phyloP scores from a whole-genome alignment of 2,329 filamentous ascomycete genomes.

The Cordyceps farinosa region DNA sequence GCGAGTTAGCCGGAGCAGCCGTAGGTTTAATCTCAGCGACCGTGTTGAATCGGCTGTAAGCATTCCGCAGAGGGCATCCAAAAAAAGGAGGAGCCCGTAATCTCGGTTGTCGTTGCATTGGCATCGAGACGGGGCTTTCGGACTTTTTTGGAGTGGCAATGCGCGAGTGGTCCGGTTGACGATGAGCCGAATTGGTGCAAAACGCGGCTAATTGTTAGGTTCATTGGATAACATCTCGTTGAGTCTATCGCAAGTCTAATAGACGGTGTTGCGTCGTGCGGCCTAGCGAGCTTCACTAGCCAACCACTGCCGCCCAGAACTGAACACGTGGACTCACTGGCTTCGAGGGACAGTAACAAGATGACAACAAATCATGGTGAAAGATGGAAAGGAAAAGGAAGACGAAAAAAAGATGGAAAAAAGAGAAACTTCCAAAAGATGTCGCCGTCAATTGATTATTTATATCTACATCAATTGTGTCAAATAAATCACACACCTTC shows the following conservation, averaged over 20 bases:
- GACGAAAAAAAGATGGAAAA: not conserved
- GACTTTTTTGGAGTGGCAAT: not conserved
- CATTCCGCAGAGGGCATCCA: not conserved
- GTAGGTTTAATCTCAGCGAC: not conserved
- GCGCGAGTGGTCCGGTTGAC: not conserved
- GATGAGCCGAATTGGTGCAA: not conserved
- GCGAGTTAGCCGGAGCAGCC: conserved; percentile 10
- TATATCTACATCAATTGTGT: not conserved
- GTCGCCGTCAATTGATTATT: not conserved
- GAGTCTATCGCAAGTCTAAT: too few species aligned
- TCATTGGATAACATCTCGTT: not conserved
- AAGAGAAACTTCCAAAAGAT: not conserved
- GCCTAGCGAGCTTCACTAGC: too few species aligned
- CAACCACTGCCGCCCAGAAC: too few species aligned
- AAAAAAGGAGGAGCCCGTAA: not conserved
- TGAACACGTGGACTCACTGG: too few species aligned
- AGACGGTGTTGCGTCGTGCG: too few species aligned
- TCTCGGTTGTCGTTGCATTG: not conserved
- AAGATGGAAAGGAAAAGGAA: not conserved
- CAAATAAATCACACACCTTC: not conserved
- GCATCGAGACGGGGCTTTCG: not conserved
- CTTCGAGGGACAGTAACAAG: too few species aligned
- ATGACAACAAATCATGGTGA: not conserved
- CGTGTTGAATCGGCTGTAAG: too few species aligned
- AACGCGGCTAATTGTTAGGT: too few species aligned